Percentiles rank a stretch among this genome's conserved stretches.
phyloP scores from a whole-genome alignment of 2,329 filamentous ascomycete species.

The Triangularia verruculosa region DNA sequence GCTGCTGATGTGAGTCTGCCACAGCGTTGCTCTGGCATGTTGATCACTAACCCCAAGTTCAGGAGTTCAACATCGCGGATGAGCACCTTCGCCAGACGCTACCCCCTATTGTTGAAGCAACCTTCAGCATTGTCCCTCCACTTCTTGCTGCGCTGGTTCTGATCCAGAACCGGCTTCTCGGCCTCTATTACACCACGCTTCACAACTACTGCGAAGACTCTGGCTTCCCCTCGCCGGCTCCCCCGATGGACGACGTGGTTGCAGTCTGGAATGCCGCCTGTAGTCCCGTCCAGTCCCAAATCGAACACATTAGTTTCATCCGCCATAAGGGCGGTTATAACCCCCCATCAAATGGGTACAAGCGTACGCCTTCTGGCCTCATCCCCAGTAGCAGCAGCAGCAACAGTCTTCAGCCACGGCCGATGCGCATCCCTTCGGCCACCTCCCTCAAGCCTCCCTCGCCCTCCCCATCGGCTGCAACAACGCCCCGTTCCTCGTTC shows the following conservation, averaged over 20 bases:
- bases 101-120: constrained; percentile 66
- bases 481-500: constrained; percentile 30
- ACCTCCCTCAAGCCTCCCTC: constrained; percentile 15
- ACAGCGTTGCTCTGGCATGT: neutral
- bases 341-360: constrained; percentile 35
- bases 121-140: constrained; percentile 71
- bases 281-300: constrained; percentile 60
- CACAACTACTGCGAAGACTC: constrained; percentile 70
- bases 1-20: constrained; percentile 56
- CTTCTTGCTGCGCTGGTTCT: constrained; percentile 68
- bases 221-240: constrained; percentile 67
- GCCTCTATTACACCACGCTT: constrained; percentile 72
- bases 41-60: constrained; percentile 14
- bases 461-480: constrained; percentile 22
- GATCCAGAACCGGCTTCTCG: constrained; percentile 74
- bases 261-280: constrained; percentile 63
- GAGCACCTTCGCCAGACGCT: constrained; percentile 68
- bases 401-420: constrained; percentile 30
- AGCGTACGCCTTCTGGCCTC: constrained; percentile 43
- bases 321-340: constrained; percentile 35
- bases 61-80: constrained; percentile 74
- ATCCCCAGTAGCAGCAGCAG: constrained; percentile 33
- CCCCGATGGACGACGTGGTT: constrained; percentile 69
- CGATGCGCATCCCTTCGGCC: constrained; percentile 34
- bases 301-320: constrained; percentile 64